These are phyloP conservation scores for Calonectria pseudoturangicola DNA, from an alignment of 2,329 filamentous ascomycete species.

Conservation along the genomic window DNA sequence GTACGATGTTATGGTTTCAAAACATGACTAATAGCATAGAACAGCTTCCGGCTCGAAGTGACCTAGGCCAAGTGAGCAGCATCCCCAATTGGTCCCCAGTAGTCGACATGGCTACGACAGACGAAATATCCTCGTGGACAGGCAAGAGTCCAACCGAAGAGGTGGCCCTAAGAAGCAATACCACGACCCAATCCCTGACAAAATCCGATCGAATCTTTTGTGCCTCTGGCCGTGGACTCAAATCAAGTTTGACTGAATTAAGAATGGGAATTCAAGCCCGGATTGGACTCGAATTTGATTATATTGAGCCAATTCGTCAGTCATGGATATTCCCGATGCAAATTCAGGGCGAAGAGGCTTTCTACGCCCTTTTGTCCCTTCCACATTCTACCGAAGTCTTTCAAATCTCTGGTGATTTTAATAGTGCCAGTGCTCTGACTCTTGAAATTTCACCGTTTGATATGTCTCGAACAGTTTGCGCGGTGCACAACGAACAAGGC, in stretches of 20 bases:
- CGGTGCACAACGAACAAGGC: slow-evolving; percentile 60
- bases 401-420: slow-evolving; percentile 68
- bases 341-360: slow-evolving; percentile 42
- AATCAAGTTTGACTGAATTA: slow-evolving; percentile 80
- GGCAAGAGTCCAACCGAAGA: slow-evolving; percentile 27
- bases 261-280: slow-evolving; percentile 82
- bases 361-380: slow-evolving; percentile 67
- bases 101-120: slow-evolving; percentile 73
- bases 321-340: slow-evolving; percentile 70
- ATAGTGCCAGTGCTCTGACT: slow-evolving; percentile 65
- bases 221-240: slow-evolving; percentile 77
- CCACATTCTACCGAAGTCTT: slow-evolving; percentile 70
- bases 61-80: slow-evolving; percentile 63
- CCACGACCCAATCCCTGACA: slow-evolving; percentile 52
- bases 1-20: too few species aligned
- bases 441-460: slow-evolving; percentile 69
- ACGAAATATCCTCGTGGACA: slow-evolving; percentile 57
- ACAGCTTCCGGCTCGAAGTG: slow-evolving; percentile 73
- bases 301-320: slow-evolving; percentile 67
- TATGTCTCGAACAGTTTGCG: slow-evolving; percentile 70
- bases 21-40: slow-evolving; percentile 31
- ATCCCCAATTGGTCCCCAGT: slow-evolving; percentile 79
- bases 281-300: slow-evolving; percentile 75
- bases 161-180: slow-evolving; percentile 33
- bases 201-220: slow-evolving; percentile 76